A percentile compares a stretch with the other conserved stretches of the same genome.
These are phyloP conservation scores for Coccomyxa sp. DNA, from an alignment of 139 green algal genomes.

Conservation along the genomic window DNA sequence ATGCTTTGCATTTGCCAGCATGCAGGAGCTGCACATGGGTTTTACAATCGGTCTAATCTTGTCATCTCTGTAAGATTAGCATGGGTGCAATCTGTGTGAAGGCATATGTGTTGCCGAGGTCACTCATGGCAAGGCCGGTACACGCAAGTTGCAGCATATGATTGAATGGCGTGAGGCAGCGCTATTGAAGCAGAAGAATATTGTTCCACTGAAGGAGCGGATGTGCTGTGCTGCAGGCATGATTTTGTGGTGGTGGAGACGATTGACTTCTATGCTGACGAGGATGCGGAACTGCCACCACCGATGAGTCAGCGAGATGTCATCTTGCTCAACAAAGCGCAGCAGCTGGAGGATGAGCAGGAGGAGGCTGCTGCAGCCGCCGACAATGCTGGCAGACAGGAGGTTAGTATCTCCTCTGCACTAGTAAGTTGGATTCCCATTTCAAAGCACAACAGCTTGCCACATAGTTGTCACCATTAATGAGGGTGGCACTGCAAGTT, in stretches of 20 bases:
- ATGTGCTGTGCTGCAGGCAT: constrained; percentile 54
- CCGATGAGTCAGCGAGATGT: constrained; percentile 83
- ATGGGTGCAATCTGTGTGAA: too few relatives aligned
- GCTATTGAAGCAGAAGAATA: too few relatives aligned
- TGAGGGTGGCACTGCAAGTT: background rate
- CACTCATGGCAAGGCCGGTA: too few relatives aligned
- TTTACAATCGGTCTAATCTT: too few relatives aligned
- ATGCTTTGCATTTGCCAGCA: too few relatives aligned
- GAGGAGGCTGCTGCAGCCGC: constrained; percentile 32
- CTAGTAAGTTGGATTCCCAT: too few relatives aligned
- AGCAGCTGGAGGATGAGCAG: constrained; percentile 18
- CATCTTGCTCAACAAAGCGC: constrained; percentile 55
- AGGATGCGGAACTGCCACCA: constrained; percentile 85
- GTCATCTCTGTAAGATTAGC: too few relatives aligned
- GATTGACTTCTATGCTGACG: constrained; percentile 90
- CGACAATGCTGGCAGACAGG: constrained; percentile 9
- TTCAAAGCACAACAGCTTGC: background rate
- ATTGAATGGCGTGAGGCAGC: too few relatives aligned
- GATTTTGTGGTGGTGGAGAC: constrained; percentile 97
- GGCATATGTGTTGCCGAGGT: too few relatives aligned
- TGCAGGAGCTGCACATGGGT: too few relatives aligned
- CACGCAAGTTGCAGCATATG: too few relatives aligned
- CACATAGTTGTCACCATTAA: background rate
- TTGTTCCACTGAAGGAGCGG: too few relatives aligned
- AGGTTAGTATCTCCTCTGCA: background rate